These are phyloP conservation scores for Rhododendron griersonianum DNA, from an alignment of 148 eudicot species.

Conservation along the genomic window DNA sequence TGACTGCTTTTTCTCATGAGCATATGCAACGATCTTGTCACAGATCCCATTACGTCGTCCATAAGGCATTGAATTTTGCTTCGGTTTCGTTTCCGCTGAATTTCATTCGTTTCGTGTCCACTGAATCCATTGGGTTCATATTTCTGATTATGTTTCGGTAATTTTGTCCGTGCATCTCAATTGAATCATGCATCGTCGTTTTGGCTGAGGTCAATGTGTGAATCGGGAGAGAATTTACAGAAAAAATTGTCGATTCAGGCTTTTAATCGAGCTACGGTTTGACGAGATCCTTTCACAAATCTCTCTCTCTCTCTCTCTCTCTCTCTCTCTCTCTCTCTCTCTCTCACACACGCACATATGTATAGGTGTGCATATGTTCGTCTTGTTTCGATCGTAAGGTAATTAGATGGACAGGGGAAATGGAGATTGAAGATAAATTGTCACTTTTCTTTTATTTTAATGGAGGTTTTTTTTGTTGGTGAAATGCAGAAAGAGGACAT, in stretches of 20 bases:
- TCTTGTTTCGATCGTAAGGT: background rate
- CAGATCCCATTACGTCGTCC: background rate
- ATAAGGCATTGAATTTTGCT: background rate
- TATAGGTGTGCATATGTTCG: background rate
- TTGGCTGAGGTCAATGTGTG: background rate
- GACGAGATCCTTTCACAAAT: background rate
- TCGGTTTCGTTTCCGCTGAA: background rate
- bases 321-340: background rate
- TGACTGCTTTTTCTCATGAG: background rate
- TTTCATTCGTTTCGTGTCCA: background rate
- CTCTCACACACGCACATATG: no score
- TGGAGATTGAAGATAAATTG: background rate
- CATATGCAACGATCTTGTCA: background rate
- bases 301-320: no score
- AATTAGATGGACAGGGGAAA: no score
- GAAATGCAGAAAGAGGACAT: constrained; percentile 66
- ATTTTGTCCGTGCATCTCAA: background rate
- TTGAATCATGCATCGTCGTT: background rate
- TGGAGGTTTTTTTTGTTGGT: background rate
- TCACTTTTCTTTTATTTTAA: background rate
- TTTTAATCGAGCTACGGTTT: background rate
- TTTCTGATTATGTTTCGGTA: background rate
- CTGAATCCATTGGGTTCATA: background rate
- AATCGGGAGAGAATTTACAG: background rate
- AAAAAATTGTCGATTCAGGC: background rate